A percentile compares a stretch with the other conserved stretches of the same genome.
These are phyloP conservation scores for Neostapfia colusana DNA, from an alignment of 176 grass and related monocot genomes.

Conservation along the genomic window DNA sequence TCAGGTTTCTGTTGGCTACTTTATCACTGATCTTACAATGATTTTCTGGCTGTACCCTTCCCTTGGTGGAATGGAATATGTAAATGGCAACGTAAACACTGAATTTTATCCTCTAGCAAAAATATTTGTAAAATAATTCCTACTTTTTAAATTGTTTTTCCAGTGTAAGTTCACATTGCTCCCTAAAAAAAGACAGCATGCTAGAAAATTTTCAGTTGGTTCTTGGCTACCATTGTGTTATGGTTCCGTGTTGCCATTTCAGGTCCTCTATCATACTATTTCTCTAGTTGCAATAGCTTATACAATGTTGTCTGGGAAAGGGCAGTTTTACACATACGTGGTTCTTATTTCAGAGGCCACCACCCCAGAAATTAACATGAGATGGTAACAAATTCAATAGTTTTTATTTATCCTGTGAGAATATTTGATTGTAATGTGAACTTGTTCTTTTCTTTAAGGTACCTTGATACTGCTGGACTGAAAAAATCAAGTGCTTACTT, in stretches of 20 bases:
- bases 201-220: conserved; percentile 15
- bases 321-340: conserved; percentile 87
- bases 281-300: conserved; percentile 81
- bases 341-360: conserved; percentile 88
- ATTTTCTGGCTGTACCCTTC: conserved; percentile 92
- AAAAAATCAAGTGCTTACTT: conserved; percentile 85
- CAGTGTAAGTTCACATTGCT: neutral
- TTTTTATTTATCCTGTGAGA: neutral
- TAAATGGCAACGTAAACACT: conserved; percentile 42
- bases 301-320: conserved; percentile 81
- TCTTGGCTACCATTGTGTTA: conserved; percentile 26
- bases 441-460: conserved; percentile 58
- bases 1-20: conserved; percentile 94
- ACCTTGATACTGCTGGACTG: conserved; percentile 88
- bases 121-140: conserved; percentile 22
- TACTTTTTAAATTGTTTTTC: neutral
- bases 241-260: conserved; percentile 41
- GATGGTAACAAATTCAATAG: conserved; percentile 64
- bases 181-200: neutral
- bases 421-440: conserved; percentile 31
- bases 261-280: conserved; percentile 89
- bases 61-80: conserved; percentile 97
- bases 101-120: neutral
- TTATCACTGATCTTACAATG: conserved; percentile 86
- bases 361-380: conserved; percentile 80